Evolutionary conservation across 2,329 filamentous ascomycete genomes (phyloP), one percentile per base, ranked within the genome.

Genomic region (Fusarium sp.): DNA sequence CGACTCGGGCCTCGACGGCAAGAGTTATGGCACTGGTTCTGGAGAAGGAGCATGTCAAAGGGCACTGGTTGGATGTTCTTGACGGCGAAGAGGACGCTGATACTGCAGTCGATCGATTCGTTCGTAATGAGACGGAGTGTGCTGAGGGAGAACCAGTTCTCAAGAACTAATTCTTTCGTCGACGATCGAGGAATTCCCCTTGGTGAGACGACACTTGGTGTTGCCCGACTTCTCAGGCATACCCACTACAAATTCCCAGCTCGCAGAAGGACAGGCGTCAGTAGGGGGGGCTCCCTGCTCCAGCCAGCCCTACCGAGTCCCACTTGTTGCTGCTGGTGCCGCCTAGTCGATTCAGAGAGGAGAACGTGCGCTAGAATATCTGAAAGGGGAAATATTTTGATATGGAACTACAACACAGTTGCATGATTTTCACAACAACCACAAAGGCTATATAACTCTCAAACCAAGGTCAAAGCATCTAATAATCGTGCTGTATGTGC

Each of bases 1-100:
- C 85, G 46, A 84, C 82, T 52, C 80, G 88, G 6, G 84, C 82
- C 32, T 84, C 85, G 71, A 87, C 90, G 5, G 88, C 88, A 11
- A 76, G 78, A 53, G 80, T 87, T 3, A 81, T 84, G 5, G 84
- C 84, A 7, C 75, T 82, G 72, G 77, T 88, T 35, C 51, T 74
- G 67, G 84, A 83, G 7, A 74, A 73, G 4, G 78, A 78, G n/a
- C 76, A 75, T 23, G 74, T 80, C 17, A 79, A 76, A 74, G 83
- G 77, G 33, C 75, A 75, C 25, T 87, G 84, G 83, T 57, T 86
- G 56, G 85, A 87, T 71, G 75, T 86, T 73, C 61, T 86, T 11
- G 82, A 84, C 66, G 84, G 85, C 2, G 79, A 82, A 0, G 83
- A 84, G 64, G 80, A 81, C 45, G 45, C 56, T 23, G 41, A 57